A percentile compares a stretch with the other conserved stretches of the same genome.
Conservation (phyloP, 2,329 filamentous ascomycete genomes). For the Ilyonectria destructans region DNA sequence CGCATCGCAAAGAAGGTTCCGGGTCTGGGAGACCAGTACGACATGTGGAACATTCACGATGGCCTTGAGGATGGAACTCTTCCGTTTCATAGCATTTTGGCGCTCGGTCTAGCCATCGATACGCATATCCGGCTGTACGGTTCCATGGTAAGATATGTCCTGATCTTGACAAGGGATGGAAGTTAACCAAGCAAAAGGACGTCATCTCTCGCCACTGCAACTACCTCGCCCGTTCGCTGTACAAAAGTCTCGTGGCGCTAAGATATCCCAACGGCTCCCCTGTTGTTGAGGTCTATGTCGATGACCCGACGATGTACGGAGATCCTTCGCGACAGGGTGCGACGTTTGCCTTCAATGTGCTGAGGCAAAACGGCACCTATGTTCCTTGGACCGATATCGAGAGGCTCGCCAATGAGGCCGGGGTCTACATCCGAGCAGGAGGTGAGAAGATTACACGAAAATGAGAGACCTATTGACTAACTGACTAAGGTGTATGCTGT, state of each 20-base stretch:
- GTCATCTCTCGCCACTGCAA: constrained; percentile 72
- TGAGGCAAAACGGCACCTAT: constrained; percentile 66
- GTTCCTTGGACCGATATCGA: constrained; percentile 75
- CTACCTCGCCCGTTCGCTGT: constrained; percentile 66
- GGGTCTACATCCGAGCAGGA: constrained; percentile 72
- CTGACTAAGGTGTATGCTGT: constrained; percentile 61
- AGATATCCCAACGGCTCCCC: constrained; percentile 68
- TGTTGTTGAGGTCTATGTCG: constrained; percentile 71
- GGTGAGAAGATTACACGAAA: constrained; percentile 53
- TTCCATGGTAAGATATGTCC: constrained; percentile 60
- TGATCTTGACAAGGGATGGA: background rate
- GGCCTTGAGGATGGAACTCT: constrained; percentile 78
- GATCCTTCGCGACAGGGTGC: constrained; percentile 71
- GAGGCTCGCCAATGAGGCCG: constrained; percentile 66
- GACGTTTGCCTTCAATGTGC: constrained; percentile 76
- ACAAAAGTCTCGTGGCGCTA: constrained; percentile 63
- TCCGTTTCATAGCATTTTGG: constrained; percentile 77
- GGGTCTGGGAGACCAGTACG: constrained; percentile 55
- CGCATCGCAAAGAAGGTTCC: constrained; percentile 56
- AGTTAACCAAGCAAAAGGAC: constrained; percentile 44
- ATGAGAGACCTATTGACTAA: constrained; percentile 7
- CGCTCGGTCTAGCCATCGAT: constrained; percentile 72
- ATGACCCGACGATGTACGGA: constrained; percentile 62
- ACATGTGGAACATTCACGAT: constrained; percentile 68
- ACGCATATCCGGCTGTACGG: constrained; percentile 71